Evolutionary conservation across 1,284 basidiomycete species (phyloP).

Genomic region (Ustilago lituana): DNA sequence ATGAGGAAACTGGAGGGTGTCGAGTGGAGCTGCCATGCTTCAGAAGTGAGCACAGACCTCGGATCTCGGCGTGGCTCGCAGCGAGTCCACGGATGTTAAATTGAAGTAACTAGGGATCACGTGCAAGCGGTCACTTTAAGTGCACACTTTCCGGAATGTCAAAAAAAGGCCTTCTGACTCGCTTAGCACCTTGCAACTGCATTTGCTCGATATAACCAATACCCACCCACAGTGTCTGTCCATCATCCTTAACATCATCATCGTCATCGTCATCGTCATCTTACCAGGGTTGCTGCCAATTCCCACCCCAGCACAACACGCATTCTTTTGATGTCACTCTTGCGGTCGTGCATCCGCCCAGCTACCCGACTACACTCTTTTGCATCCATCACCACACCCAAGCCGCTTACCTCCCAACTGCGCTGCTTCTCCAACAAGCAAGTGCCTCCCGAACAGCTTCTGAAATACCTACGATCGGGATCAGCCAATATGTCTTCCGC

Average conservation of each 20-base stretch:
- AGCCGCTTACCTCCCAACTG: neutral
- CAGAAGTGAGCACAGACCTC: constrained; percentile 13
- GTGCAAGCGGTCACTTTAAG: constrained; percentile 5
- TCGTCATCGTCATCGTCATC: too few relatives aligned
- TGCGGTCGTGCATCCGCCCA: constrained; percentile 26
- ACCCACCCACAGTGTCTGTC: too few relatives aligned
- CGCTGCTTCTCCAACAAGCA: constrained; percentile 26
- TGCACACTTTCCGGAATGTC: too few relatives aligned
- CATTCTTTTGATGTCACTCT: constrained; percentile 29
- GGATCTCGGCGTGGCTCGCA: constrained; percentile 2
- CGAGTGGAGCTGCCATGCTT: constrained; percentile 6
- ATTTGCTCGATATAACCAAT: too few relatives aligned
- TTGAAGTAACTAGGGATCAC: neutral
- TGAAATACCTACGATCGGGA: constrained; percentile 22
- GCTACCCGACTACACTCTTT: constrained; percentile 8
- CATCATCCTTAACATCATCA: too few relatives aligned
- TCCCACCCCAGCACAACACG: neutral
- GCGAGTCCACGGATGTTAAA: too few relatives aligned
- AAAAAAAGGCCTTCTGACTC: too few relatives aligned
- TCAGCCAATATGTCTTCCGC: constrained; percentile 22
- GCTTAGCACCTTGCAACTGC: too few relatives aligned
- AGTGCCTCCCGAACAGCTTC: constrained; percentile 22
- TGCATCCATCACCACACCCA: constrained; percentile 1
- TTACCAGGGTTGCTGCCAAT: too few relatives aligned
- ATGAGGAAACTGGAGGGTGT: neutral